Percentiles rank a stretch among this genome's conserved stretches.
Conservation (phyloP, 179 eudicot species). For the Camellia oleifera region DNA sequence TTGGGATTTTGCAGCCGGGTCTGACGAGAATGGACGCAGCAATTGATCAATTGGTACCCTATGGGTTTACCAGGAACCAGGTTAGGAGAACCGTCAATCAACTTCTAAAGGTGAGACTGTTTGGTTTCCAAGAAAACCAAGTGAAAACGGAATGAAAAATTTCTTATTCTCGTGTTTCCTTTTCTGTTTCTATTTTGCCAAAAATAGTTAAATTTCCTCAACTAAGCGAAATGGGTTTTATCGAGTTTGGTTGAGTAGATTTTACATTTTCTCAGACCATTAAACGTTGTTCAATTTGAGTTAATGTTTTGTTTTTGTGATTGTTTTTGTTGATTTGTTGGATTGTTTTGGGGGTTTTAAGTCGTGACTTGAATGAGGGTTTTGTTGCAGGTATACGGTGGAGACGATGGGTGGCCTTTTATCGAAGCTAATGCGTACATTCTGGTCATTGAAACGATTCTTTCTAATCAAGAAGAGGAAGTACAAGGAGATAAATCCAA, state of each 20-base stretch:
- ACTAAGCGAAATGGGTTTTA: conserved; percentile 1
- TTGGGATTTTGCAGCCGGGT: conserved; percentile 13
- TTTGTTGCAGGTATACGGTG: conserved; percentile 30
- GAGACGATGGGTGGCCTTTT: conserved; percentile 32
- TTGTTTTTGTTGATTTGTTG: background rate
- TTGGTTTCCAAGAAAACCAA: conserved; percentile 9
- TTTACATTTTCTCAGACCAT: background rate
- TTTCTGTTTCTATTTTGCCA: background rate
- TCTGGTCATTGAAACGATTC: conserved; percentile 23
- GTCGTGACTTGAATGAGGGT: background rate
- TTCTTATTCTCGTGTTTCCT: background rate
- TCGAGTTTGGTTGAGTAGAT: conserved; percentile 5
- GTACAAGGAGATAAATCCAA: background rate
- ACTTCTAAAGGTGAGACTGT: conserved; percentile 24
- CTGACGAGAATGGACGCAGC: conserved; percentile 33
- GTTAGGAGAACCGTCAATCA: conserved; percentile 14
- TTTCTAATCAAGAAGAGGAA: conserved; percentile 18
- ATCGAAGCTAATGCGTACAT: conserved; percentile 30
- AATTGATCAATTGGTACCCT: conserved; percentile 24
- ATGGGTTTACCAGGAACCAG: conserved; percentile 12
- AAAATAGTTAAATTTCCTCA: background rate
- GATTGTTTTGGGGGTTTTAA: background rate
- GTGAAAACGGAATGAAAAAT: background rate
- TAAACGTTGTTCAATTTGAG: background rate
- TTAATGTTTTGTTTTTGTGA: background rate